These are phyloP conservation scores for Filosporella fistucella DNA, from an alignment of 495 filamentous ascomycete genomes.

Conservation along the genomic window DNA sequence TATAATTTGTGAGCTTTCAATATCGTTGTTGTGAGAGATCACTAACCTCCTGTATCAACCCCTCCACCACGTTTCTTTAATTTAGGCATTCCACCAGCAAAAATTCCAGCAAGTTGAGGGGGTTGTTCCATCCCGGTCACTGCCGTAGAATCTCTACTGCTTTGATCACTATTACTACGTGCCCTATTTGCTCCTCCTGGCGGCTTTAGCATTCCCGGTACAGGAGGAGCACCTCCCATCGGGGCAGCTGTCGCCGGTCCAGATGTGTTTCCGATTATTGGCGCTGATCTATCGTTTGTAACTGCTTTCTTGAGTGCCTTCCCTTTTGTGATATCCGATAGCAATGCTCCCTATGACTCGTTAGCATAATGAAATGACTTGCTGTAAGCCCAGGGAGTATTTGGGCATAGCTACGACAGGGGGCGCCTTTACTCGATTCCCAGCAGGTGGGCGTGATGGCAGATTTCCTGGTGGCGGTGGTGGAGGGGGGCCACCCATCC, in stretches of 20 bases:
- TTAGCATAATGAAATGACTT: constrained; percentile 15
- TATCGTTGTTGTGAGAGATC: not conserved
- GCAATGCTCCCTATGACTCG: constrained; percentile 68
- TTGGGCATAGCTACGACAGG: constrained; percentile 16
- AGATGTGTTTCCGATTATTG: constrained; percentile 52
- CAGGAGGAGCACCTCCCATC: constrained; percentile 71
- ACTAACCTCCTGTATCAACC: constrained; percentile 74
- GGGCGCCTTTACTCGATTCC: constrained; percentile 21
- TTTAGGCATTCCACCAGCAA: constrained; percentile 95
- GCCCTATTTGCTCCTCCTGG: constrained; percentile 53
- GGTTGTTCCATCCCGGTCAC: constrained; percentile 47
- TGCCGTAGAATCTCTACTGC: constrained; percentile 32
- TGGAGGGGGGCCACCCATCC: constrained; percentile 68
- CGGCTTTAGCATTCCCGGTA: constrained; percentile 63
- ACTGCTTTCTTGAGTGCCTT: constrained; percentile 76
- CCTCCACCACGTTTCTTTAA: constrained; percentile 81
- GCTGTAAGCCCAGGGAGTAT: constrained; percentile 20
- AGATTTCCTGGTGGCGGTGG: constrained; percentile 51
- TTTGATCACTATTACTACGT: constrained; percentile 78
- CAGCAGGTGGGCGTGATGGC: constrained; percentile 27
- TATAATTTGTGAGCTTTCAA: constrained; percentile 27
- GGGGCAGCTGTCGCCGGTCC: constrained; percentile 48
- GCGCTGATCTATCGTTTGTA: constrained; percentile 93
- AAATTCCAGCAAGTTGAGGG: constrained; percentile 83
- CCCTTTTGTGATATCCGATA: constrained; percentile 86